A percentile compares a stretch with the other conserved stretches of the same genome.
These are phyloP conservation scores for Trichocomaceae sp. DNA, from an alignment of 2,329 filamentous ascomycete genomes.

Conservation along the genomic window DNA sequence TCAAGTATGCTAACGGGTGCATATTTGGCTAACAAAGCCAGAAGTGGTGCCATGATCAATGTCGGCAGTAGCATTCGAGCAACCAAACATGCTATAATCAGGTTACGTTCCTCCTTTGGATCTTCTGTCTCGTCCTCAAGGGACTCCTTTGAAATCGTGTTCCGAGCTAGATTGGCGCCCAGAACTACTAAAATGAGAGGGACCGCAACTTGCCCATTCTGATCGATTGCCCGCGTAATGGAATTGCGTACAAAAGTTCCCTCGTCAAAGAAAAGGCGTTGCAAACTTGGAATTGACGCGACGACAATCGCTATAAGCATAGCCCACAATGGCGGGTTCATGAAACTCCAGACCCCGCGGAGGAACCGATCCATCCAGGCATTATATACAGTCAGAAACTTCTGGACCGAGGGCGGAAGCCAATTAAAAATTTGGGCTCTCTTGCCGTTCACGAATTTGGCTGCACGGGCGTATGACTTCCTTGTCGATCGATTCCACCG, in stretches of 20 bases:
- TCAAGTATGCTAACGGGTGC: conserved; percentile 89
- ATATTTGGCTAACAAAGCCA: conserved; percentile 83
- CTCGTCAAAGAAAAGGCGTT: conserved; percentile 78
- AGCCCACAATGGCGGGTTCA: conserved; percentile 97
- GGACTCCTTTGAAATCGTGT: conserved; percentile 67
- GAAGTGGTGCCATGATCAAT: conserved; percentile 80
- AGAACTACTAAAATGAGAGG: conserved; percentile 92
- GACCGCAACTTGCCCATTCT: conserved; percentile 85
- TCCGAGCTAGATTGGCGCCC: conserved; percentile 87
- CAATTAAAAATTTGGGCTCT: conserved; percentile 36
- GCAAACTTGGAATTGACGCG: conserved; percentile 75
- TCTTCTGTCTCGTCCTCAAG: conserved; percentile 61
- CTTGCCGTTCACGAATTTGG: conserved; percentile 19
- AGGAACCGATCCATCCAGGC: conserved; percentile 47
- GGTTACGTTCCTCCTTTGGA: conserved; percentile 58
- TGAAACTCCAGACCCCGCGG: conserved; percentile 77
- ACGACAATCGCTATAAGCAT: conserved; percentile 90
- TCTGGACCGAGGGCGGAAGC: conserved; percentile 51
- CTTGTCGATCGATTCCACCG: conserved; percentile 22
- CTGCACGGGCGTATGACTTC: conserved; percentile 17
- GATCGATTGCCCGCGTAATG: conserved; percentile 76
- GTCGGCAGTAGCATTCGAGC: conserved; percentile 91
- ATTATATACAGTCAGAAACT: conserved; percentile 38
- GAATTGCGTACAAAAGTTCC: conserved; percentile 90
- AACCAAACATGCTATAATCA: conserved; percentile 78